Percentiles rank a stretch among this genome's conserved stretches.
Evolutionary conservation across 2,329 filamentous ascomycete genomes (phyloP).

Genomic region (Claviceps sp.): DNA sequence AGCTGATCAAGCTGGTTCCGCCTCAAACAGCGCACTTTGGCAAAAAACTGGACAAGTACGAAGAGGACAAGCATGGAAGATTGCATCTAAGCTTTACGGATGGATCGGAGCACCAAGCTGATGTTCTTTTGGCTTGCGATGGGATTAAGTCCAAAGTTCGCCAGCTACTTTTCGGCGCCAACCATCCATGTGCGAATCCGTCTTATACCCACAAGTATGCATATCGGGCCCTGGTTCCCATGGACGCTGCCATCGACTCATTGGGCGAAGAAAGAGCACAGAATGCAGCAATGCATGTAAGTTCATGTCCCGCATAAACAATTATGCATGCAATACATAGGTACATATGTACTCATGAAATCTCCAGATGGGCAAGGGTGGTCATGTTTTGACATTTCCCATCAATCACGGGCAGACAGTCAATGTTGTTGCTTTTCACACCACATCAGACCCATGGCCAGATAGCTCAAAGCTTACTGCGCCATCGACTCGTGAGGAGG

Average conservation of each 20-base stretch:
- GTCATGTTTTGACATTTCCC: conserved; percentile 4
- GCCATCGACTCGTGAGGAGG: conserved; percentile 1
- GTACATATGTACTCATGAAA: background rate
- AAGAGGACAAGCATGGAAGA: conserved; percentile 12
- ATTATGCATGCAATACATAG: background rate
- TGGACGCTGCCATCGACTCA: conserved; percentile 36
- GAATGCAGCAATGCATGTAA: conserved; percentile 10
- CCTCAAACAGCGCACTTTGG: conserved; percentile 17
- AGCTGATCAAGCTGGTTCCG: conserved; percentile 25
- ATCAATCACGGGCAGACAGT: conserved; percentile 3
- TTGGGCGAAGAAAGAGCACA: conserved; percentile 26
- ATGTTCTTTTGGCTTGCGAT: conserved; percentile 44
- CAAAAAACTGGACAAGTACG: conserved; percentile 21
- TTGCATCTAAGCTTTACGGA: conserved; percentile 24
- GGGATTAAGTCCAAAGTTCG: conserved; percentile 47
- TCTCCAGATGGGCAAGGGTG: conserved; percentile 3
- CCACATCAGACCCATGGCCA: background rate
- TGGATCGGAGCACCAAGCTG: conserved; percentile 13
- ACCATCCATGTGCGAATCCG: conserved; percentile 23
- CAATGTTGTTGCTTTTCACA: conserved; percentile 4
- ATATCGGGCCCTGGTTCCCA: conserved; percentile 33
- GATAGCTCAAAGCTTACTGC: background rate
- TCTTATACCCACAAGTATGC: conserved; percentile 43
- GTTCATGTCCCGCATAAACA: background rate
- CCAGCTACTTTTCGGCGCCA: conserved; percentile 31